Evolutionary conservation across 129 eudicot genomes (phyloP), one percentile per base, ranked within the genome.

Genomic region (Lonicera japonica): DNA sequence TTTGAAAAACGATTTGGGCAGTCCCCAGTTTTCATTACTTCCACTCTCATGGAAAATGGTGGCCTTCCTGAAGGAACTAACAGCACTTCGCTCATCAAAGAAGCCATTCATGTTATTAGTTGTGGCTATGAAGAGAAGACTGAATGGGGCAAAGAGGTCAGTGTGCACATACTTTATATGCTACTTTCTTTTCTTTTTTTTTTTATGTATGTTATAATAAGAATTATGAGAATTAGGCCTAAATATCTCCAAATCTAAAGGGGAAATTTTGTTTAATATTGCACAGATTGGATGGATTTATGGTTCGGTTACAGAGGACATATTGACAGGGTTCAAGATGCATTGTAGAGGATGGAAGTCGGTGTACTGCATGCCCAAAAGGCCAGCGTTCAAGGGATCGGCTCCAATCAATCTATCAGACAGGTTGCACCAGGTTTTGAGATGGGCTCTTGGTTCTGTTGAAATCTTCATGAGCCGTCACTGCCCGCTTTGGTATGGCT

Each of bases 371-470:
- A 79, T 74, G 71, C 98, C 98, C 7, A 87, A 87, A 71, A 82
- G 98, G 63, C 79, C 98, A 1, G 90, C 90, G n/a, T 91, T 92
- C 24, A 92, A 92, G 67, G 98, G 98, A 66, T 92, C 98, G 19
- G 98, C 98, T n/a, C 98, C 98, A 8, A 92, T 92, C 64, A 92
- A 92, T 74, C 67, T 92, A 56, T 87, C 98, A 13, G 98, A 92
- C 54, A 60, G 98, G 78, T 74, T 92, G 90, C 98, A 92, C 75
- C 98, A 92, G 66, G 98, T 92, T 59, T 79, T 87, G 63, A 77
- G 98, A 58, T 92, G 98, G 98, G 98, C 98, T 82, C 95, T 92
- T 54, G 98, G 98, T 46, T 92, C 98, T 3, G 95, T 92, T 63
- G 98, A 92, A 67, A 92, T 92, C 55, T 92, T 92, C 79, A 73